phyloP scores from a whole-genome alignment of 1,284 basidiomycete species.

The Phlebopus sp. region DNA sequence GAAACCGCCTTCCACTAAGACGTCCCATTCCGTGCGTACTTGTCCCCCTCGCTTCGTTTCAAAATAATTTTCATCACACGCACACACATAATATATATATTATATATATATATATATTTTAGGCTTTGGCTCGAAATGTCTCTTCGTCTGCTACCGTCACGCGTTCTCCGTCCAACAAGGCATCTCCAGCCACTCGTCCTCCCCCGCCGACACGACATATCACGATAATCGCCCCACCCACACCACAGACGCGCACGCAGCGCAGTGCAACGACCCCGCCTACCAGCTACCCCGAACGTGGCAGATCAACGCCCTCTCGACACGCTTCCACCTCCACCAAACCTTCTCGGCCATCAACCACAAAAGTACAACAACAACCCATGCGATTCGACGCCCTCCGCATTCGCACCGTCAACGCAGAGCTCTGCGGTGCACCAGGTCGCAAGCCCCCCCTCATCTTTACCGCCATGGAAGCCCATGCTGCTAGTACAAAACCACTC shows the following conservation, averaged over 20 bases:
- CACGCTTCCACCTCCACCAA: slow-evolving; percentile 11
- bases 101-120: slow-evolving; percentile 24
- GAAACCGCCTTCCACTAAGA: slow-evolving; percentile 1
- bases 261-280: slow-evolving; percentile 16
- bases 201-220: slow-evolving; percentile 9
- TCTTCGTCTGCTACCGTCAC: background rate
- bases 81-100: too few relatives aligned
- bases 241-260: background rate
- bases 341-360: background rate
- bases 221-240: slow-evolving; percentile 9
- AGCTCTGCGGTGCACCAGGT: slow-evolving; percentile 9
- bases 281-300: slow-evolving; percentile 21
- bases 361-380: background rate
- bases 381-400: slow-evolving; percentile 24
- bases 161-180: slow-evolving; percentile 3
- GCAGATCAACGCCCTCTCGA: slow-evolving; percentile 5
- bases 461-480: too few relatives aligned
- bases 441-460: slow-evolving; percentile 43
- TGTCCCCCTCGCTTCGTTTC: slow-evolving; percentile 11
- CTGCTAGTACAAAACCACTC: too few relatives aligned
- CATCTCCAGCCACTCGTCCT: background rate
- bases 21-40: slow-evolving; percentile 21
- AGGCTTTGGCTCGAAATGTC: slow-evolving; percentile 10
- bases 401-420: slow-evolving; percentile 16
- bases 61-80: slow-evolving; percentile 13